Evolutionary conservation across 495 filamentous ascomycete species (phyloP).

Genomic region (Neurospora intermedia): DNA sequence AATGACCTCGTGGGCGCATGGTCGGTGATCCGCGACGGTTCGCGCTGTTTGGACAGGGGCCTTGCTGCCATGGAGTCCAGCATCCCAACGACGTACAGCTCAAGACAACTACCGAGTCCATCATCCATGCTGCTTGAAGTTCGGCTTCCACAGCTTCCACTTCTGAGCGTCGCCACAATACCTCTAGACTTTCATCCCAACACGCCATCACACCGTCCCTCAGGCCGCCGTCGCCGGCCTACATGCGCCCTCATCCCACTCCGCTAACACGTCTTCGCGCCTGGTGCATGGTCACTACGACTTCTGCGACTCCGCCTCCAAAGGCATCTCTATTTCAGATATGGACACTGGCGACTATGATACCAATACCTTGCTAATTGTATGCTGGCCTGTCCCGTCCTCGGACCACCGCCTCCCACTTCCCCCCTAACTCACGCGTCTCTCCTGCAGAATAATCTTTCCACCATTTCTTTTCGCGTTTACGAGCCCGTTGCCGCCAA

Average conservation of each 20-base stretch:
- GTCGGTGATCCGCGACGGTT: conserved; percentile 9
- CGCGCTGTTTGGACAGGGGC: background rate
- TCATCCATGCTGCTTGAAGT: background rate
- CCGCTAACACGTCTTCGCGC: conserved; percentile 2
- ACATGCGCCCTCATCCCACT: conserved; percentile 11
- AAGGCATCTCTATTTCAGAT: conserved; percentile 22
- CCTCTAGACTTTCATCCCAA: background rate
- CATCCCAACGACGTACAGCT: conserved; percentile 10
- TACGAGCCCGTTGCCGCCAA: conserved; percentile 34
- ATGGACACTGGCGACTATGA: conserved; percentile 46
- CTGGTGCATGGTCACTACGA: conserved; percentile 16
- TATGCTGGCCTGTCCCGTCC: conserved; percentile 13
- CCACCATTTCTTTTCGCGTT: conserved; percentile 33
- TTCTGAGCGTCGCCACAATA: background rate
- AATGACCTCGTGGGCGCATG: conserved; percentile 7
- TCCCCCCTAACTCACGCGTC: conserved; percentile 7
- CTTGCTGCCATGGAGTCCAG: conserved; percentile 23
- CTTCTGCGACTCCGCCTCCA: conserved; percentile 6
- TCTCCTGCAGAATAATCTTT: conserved; percentile 34
- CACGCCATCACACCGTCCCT: background rate
- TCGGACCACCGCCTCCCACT: background rate
- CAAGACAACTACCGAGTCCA: background rate
- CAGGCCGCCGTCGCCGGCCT: background rate
- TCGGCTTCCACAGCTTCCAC: background rate
- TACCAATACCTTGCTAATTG: conserved; percentile 41